Evolutionary conservation across 1,284 basidiomycete genomes (phyloP).

Genomic region (Leccinum subfulvum): DNA sequence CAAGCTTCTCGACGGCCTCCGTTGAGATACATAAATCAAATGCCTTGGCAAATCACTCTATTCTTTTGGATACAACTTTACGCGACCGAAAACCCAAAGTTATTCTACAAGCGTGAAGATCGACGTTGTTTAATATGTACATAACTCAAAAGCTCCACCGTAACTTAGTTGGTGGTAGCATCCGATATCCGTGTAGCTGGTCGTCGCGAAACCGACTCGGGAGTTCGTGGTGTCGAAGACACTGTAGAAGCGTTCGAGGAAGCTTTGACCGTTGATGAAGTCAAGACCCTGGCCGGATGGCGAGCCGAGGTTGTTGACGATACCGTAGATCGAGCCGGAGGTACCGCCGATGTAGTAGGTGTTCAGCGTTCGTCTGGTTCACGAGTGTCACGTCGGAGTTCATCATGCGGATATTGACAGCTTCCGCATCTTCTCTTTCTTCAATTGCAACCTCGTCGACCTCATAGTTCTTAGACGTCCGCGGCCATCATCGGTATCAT

Average conservation of each 20-base stretch:
- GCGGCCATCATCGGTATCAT: not conserved
- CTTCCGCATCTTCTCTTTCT: not conserved
- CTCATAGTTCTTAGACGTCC: not conserved
- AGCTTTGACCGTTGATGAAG: conserved; percentile 53
- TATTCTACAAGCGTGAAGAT: not conserved
- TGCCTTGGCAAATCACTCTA: not conserved
- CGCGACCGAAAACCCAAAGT: not conserved
- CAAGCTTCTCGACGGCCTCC: too few relatives aligned
- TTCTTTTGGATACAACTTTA: conserved; percentile 8
- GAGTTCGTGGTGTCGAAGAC: conserved; percentile 60
- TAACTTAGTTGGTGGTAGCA: conserved; percentile 53
- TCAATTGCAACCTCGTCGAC: not conserved
- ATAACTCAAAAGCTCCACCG: not conserved
- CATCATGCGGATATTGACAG: conserved; percentile 12
- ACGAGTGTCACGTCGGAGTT: conserved; percentile 33
- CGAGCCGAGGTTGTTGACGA: conserved; percentile 43
- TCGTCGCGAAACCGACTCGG: conserved; percentile 57
- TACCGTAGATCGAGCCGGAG: conserved; percentile 44
- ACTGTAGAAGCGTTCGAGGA: conserved; percentile 67
- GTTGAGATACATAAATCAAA: not conserved
- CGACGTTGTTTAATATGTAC: not conserved
- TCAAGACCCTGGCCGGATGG: conserved; percentile 44
- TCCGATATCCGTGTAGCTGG: conserved; percentile 51
- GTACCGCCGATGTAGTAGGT: conserved; percentile 43
- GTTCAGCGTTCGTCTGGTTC: conserved; percentile 36